A percentile compares a stretch with the other conserved stretches of the same genome.
Evolutionary conservation across 208 protist species (phyloP).

Genomic region (Crithidia sp.): DNA sequence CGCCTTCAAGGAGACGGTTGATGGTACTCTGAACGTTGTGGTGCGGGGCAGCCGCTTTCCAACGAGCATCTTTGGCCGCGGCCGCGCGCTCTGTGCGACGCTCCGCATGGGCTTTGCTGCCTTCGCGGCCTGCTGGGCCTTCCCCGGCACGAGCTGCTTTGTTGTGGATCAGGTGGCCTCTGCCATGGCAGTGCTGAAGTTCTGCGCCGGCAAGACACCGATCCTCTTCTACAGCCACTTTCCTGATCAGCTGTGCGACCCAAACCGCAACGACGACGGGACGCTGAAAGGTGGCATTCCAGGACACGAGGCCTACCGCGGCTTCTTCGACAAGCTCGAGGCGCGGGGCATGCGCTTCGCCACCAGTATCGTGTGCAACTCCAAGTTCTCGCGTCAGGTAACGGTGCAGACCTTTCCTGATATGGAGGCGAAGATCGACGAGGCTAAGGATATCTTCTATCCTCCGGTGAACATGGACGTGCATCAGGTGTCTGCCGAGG

Average conservation of each 20-base stretch:
- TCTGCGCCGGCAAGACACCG: conserved; percentile 49
- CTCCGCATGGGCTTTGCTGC: conserved; percentile 88
- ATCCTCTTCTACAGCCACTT: conserved; percentile 99
- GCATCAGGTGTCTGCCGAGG: not conserved
- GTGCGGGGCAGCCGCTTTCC: conserved; percentile 92
- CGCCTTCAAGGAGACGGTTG: conserved; percentile 95
- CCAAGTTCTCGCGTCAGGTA: conserved; percentile 65
- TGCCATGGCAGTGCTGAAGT: conserved; percentile 83
- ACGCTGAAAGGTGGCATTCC: conserved; percentile 26
- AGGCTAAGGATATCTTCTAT: conserved; percentile 72
- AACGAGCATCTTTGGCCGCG: conserved; percentile 73
- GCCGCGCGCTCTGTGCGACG: conserved; percentile 87
- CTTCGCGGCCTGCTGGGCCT: conserved; percentile 43
- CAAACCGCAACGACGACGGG: conserved; percentile 62
- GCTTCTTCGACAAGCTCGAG: conserved; percentile 91
- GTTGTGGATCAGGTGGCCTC: conserved; percentile 95
- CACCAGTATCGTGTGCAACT: conserved; percentile 83
- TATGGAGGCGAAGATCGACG: conserved; percentile 40
- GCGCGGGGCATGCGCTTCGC: conserved; percentile 51
- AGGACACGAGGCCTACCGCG: conserved; percentile 80
- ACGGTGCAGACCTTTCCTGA: conserved; percentile 63
- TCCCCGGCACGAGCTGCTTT: conserved; percentile 74
- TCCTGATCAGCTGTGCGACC: conserved; percentile 94
- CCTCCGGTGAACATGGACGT: conserved; percentile 57
- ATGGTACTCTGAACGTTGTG: conserved; percentile 89